These are phyloP conservation scores for Lactifluus hygrophoroides DNA, from an alignment of 768 basidiomycete genomes.

Conservation along the genomic window DNA sequence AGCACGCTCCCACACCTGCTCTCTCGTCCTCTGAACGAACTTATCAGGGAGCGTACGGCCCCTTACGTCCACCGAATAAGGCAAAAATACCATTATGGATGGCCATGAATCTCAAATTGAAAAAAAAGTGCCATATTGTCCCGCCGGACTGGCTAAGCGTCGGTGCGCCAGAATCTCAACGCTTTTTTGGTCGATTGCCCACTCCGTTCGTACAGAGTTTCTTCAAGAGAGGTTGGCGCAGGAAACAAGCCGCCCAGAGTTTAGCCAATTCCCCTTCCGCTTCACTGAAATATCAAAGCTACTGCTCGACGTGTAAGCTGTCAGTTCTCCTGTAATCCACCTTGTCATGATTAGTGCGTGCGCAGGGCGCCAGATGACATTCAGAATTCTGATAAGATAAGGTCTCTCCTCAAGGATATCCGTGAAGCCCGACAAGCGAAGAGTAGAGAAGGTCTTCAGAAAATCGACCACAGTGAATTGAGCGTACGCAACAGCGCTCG, in stretches of 20 bases:
- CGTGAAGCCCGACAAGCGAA: conserved; percentile 95
- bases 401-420: conserved; percentile 85
- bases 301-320: conserved; percentile 82
- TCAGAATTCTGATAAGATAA: conserved; percentile 72
- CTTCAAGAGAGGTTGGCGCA: conserved; percentile 63
- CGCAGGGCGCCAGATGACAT: conserved; percentile 85
- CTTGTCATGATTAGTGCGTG: not conserved
- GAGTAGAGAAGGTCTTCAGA: conserved; percentile 73
- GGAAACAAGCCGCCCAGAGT: conserved; percentile 66
- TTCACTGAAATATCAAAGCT: conserved; percentile 89
- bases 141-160: conserved; percentile 84
- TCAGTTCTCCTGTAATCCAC: not conserved
- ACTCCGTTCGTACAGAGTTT: conserved; percentile 48
- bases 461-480: conserved; percentile 73
- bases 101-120: conserved; percentile 86
- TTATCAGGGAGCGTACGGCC: conserved; percentile 81
- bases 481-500: conserved; percentile 41
- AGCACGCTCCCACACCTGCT: not conserved
- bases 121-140: conserved; percentile 91
- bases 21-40: not conserved
- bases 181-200: not conserved
- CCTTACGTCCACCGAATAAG: conserved; percentile 80
- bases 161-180: conserved; percentile 43
- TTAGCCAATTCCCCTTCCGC: conserved; percentile 77
- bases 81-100: conserved; percentile 92